phyloP scores from a whole-genome alignment of 352 stramenopile species.

The Elongisporangium anandrum region DNA sequence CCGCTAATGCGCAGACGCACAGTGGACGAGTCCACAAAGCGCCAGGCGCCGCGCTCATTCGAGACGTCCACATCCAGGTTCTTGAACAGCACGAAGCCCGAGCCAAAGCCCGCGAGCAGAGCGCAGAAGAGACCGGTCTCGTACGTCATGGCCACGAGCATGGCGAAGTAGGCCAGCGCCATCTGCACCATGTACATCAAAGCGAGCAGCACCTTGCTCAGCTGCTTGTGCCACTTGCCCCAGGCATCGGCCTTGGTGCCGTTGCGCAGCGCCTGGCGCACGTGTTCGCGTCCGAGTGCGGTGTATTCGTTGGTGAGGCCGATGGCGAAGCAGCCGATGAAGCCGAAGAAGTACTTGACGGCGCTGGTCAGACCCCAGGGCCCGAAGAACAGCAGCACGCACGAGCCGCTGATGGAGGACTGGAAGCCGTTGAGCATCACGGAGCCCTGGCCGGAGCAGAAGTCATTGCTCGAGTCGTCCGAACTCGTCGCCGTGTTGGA shows the following conservation, averaged over 20 bases:
- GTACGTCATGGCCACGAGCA: slow-evolving; percentile 86
- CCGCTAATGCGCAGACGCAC: too few relatives aligned
- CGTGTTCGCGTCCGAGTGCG: too few relatives aligned
- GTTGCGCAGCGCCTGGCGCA: too few relatives aligned
- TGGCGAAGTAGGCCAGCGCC: slow-evolving; percentile 74
- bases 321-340: slow-evolving; percentile 62
- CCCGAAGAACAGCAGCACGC: slow-evolving; percentile 70
- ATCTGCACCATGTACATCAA: slow-evolving; percentile 78
- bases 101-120: slow-evolving; percentile 59
- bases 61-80: slow-evolving; percentile 55
- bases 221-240: background rate
- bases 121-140: slow-evolving; percentile 78
- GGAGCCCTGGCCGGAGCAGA: slow-evolving; percentile 65
- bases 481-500: slow-evolving; percentile 9
- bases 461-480: slow-evolving; percentile 15
- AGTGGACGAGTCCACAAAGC: too few relatives aligned
- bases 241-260: background rate
- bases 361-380: slow-evolving; percentile 71
- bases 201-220: slow-evolving; percentile 48
- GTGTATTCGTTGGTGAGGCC: slow-evolving; percentile 52
- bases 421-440: slow-evolving; percentile 86
- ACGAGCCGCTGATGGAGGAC: slow-evolving; percentile 64
- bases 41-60: too few relatives aligned
- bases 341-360: slow-evolving; percentile 70
- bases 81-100: slow-evolving; percentile 80